These are phyloP conservation scores for Penicillium argentinense DNA, from an alignment of 495 filamentous ascomycete species.

Conservation along the genomic window DNA sequence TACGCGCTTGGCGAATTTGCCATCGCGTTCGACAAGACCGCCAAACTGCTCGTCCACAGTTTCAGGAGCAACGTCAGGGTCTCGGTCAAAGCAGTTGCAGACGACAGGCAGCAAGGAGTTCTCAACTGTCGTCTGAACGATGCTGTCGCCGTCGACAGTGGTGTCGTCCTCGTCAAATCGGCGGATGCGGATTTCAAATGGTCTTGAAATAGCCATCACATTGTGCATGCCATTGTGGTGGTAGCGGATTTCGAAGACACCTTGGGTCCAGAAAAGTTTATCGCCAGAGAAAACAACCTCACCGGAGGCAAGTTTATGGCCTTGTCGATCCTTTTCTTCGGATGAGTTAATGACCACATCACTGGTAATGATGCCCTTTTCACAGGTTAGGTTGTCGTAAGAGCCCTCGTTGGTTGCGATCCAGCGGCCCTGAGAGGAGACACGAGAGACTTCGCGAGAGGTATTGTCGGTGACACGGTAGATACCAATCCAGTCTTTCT, in stretches of 20 bases:
- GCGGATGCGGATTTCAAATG: slow-evolving; percentile 84
- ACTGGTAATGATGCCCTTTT: slow-evolving; percentile 74
- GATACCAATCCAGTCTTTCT: slow-evolving; percentile 91
- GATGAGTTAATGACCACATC: slow-evolving; percentile 53
- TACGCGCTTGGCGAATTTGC: slow-evolving; percentile 83
- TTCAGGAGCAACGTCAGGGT: slow-evolving; percentile 86
- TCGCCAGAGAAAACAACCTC: slow-evolving; percentile 89
- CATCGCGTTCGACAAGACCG: slow-evolving; percentile 74
- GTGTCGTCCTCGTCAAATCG: slow-evolving; percentile 71
- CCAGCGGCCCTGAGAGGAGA: slow-evolving; percentile 90
- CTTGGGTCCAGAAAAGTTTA: slow-evolving; percentile 96
- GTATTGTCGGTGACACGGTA: slow-evolving; percentile 94
- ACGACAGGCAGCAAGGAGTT: slow-evolving; percentile 76
- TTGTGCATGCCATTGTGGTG: slow-evolving; percentile 93
- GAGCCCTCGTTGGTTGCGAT: slow-evolving; percentile 72
- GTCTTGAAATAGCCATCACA: slow-evolving; percentile 93
- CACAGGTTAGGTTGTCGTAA: slow-evolving; percentile 74
- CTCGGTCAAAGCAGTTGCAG: slow-evolving; percentile 86
- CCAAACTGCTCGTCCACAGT: slow-evolving; percentile 82
- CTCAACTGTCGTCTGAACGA: slow-evolving; percentile 63
- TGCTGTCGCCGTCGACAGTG: slow-evolving; percentile 47
- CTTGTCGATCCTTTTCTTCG: slow-evolving; percentile 46
- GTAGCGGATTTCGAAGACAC: slow-evolving; percentile 94
- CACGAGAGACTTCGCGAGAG: slow-evolving; percentile 75
- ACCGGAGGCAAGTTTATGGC: slow-evolving; percentile 50